Percentiles rank a stretch among this genome's conserved stretches.
Conservation (phyloP, 345 rosid species). For the Pugionium dolabratum region DNA sequence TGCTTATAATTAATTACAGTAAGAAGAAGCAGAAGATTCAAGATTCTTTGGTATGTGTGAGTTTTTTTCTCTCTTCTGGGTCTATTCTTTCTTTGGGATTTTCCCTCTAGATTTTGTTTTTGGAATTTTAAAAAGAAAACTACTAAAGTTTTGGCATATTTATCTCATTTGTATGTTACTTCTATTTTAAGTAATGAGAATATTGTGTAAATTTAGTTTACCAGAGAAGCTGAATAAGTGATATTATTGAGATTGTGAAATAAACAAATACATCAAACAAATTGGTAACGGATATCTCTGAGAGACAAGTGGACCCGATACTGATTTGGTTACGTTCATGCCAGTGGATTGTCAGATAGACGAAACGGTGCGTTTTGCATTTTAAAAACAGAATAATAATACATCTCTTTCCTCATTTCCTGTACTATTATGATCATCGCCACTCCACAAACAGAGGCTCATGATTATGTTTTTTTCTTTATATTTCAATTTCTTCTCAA, state of each 20-base stretch:
- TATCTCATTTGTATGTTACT: conserved; percentile 3
- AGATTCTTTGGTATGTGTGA: conserved; percentile 14
- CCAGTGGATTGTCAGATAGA: conserved; percentile 29
- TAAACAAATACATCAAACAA: background rate
- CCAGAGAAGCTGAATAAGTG: too few species aligned
- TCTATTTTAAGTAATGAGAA: conserved; percentile 19
- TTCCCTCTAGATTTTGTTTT: conserved; percentile 11
- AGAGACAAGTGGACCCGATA: conserved; percentile 28
- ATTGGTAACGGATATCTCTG: conserved; percentile 21
- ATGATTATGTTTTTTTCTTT: conserved; percentile 13
- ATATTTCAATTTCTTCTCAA: background rate
- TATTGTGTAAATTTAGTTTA: conserved; percentile 8
- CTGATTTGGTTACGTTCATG: conserved; percentile 28
- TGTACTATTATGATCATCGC: conserved; percentile 2
- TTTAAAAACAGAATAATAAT: background rate
- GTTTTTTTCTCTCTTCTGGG: background rate
- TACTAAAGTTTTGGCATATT: background rate
- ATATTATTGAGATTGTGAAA: background rate
- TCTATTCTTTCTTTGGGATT: conserved; percentile 5
- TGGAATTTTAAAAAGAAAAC: background rate
- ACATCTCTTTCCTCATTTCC: conserved; percentile 9
- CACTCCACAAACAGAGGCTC: conserved; percentile 1
- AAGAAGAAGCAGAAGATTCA: background rate
- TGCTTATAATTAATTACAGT: background rate
- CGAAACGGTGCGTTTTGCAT: conserved; percentile 27